Conservation (phyloP, 1,284 basidiomycete genomes). For the Ustilago nuda region DNA sequence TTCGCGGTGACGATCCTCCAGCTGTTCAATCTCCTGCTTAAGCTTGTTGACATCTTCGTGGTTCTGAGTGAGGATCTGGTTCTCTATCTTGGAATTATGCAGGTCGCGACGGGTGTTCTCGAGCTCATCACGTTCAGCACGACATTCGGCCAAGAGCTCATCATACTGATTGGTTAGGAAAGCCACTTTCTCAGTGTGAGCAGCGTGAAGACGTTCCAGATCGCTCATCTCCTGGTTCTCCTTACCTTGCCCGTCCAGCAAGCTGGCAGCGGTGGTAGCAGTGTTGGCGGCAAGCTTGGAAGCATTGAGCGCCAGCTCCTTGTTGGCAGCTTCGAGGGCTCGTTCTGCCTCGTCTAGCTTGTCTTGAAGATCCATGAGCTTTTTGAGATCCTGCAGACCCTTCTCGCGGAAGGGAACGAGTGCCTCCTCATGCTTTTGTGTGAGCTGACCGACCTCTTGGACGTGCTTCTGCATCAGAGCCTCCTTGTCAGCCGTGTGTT, state of each 20-base stretch:
- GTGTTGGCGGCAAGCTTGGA: slow-evolving; percentile 37
- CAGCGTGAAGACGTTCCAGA: slow-evolving; percentile 49
- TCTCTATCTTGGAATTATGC: slow-evolving; percentile 49
- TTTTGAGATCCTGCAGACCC: slow-evolving; percentile 33
- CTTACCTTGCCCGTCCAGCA: slow-evolving; percentile 32
- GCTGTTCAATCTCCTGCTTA: slow-evolving; percentile 35
- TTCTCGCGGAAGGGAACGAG: slow-evolving; percentile 42
- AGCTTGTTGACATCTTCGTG: slow-evolving; percentile 46
- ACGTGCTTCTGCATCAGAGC: slow-evolving; percentile 47
- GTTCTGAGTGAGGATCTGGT: slow-evolving; percentile 36
- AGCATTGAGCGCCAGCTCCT: slow-evolving; percentile 28
- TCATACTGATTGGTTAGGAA: slow-evolving; percentile 39
- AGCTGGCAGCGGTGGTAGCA: slow-evolving; percentile 27
- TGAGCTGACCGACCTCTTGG: slow-evolving; percentile 34
- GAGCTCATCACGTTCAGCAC: slow-evolving; percentile 32
- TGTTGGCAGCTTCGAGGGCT: slow-evolving; percentile 39
- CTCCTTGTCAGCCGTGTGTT: slow-evolving; percentile 40
- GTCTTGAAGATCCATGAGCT: slow-evolving; percentile 55
- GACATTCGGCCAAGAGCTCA: slow-evolving; percentile 31
- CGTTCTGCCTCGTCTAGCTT: slow-evolving; percentile 48
- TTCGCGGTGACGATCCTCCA: slow-evolving; percentile 33
- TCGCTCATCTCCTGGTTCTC: slow-evolving; percentile 46
- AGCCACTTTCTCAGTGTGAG: slow-evolving; percentile 51
- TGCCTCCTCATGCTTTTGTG: slow-evolving; percentile 31
- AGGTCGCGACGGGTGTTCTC: slow-evolving; percentile 35